A percentile compares a stretch with the other conserved stretches of the same genome.
These are phyloP conservation scores for Penicillium cosmopolitanum DNA, from an alignment of 495 filamentous ascomycete species.

Conservation along the genomic window DNA sequence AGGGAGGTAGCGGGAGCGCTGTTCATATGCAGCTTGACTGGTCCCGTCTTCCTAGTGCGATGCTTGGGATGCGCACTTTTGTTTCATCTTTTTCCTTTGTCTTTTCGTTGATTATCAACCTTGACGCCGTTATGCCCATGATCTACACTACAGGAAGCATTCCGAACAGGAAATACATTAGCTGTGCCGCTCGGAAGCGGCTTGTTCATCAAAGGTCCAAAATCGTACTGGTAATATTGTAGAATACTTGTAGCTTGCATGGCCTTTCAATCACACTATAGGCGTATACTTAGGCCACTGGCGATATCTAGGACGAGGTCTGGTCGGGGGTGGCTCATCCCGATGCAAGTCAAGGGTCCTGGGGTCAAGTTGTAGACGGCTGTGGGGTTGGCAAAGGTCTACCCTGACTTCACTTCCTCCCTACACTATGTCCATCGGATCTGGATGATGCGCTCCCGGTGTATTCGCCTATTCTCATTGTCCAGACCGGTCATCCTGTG, in stretches of 20 bases:
- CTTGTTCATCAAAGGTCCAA: conserved; percentile 18
- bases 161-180: conserved; percentile 29
- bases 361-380: too few relatives aligned
- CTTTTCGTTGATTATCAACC: conserved; percentile 13
- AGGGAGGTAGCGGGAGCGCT: not conserved
- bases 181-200: conserved; percentile 21
- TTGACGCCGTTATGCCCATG: conserved; percentile 34
- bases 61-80: conserved; percentile 1
- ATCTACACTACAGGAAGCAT: conserved; percentile 28
- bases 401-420: not conserved
- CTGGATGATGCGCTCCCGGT: conserved; percentile 9
- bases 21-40: not conserved
- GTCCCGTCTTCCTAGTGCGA: not conserved
- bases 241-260: not conserved
- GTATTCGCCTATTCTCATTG: not conserved
- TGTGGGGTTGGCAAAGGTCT: not conserved
- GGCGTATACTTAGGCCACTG: too few relatives aligned
- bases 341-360: too few relatives aligned
- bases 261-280: not conserved
- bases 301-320: too few relatives aligned
- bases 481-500: not conserved
- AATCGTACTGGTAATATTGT: not conserved
- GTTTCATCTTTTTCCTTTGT: not conserved
- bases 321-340: too few relatives aligned
- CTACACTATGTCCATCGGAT: not conserved